Evolutionary conservation across 306 rosid genomes (phyloP).

Genomic region (Dryas drummondii): DNA sequence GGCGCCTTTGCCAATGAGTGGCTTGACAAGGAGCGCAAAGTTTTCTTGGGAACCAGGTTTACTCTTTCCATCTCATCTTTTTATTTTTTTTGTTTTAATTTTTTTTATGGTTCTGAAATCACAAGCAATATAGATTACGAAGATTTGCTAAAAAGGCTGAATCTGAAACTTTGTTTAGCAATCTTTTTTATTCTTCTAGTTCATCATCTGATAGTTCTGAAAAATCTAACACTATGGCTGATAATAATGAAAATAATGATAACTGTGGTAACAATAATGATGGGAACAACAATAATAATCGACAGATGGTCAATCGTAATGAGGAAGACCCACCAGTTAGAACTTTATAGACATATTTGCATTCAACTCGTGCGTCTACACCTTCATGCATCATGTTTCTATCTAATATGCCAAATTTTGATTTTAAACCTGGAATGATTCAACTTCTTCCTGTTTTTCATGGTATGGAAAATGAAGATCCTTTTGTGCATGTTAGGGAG

Average conservation of each 20-base stretch:
- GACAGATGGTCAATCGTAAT: too few relatives aligned
- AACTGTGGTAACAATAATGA: background rate
- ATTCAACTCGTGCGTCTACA: background rate
- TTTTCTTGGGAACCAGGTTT: too few relatives aligned
- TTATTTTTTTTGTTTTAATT: too few relatives aligned
- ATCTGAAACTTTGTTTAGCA: background rate
- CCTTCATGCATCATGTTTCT: conserved; percentile 18
- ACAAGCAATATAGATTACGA: background rate
- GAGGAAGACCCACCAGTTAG: background rate
- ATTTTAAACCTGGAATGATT: background rate
- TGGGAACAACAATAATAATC: background rate
- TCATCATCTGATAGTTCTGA: background rate
- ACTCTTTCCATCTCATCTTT: too few relatives aligned
- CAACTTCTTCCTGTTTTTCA: background rate
- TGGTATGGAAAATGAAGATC: background rate
- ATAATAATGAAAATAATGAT: background rate
- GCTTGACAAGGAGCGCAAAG: too few relatives aligned
- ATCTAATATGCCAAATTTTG: background rate
- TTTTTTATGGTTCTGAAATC: too few relatives aligned
- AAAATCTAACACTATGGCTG: too few relatives aligned
- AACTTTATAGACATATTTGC: background rate
- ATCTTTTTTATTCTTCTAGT: background rate
- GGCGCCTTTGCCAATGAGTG: too few relatives aligned
- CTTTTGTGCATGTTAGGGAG: background rate
- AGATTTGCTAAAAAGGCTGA: background rate